These are phyloP conservation scores for Camellia oleifera DNA, from an alignment of 179 eudicot species.

Conservation along the genomic window DNA sequence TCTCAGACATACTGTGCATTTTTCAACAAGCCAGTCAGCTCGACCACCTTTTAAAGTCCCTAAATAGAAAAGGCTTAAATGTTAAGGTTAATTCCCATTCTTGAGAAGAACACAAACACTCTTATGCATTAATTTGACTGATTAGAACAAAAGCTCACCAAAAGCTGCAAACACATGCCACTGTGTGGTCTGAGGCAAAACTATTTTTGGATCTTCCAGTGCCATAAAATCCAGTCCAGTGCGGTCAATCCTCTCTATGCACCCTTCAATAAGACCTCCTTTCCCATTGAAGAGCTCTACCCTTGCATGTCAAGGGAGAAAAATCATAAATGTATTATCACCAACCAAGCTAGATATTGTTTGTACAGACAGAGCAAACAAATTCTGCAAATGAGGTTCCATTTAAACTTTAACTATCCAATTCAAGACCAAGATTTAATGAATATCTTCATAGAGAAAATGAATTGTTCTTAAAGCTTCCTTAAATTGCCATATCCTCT, in stretches of 20 bases:
- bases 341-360: slow-evolving; percentile 15
- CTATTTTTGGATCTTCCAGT: slow-evolving; percentile 47
- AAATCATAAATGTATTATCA: slow-evolving; percentile 15
- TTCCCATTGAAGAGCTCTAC: slow-evolving; percentile 94
- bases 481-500: background rate
- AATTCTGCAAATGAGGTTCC: background rate
- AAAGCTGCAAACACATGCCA: slow-evolving; percentile 96
- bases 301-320: slow-evolving; percentile 52
- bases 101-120: background rate
- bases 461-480: background rate
- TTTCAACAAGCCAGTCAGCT: slow-evolving; percentile 95
- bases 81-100: slow-evolving; percentile 8
- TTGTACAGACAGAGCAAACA: background rate
- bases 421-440: background rate
- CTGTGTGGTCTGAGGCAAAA: slow-evolving; percentile 51
- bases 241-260: slow-evolving; percentile 74
- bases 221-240: slow-evolving; percentile 70
- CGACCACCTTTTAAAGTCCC: slow-evolving; percentile 94
- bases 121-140: background rate
- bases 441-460: background rate
- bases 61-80: slow-evolving; percentile 26
- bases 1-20: slow-evolving; percentile 69
- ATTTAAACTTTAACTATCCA: background rate
- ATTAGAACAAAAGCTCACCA: slow-evolving; percentile 45
- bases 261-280: slow-evolving; percentile 77